phyloP scores from a whole-genome alignment of 148 eudicot species.

The Spergularia bocconei region DNA sequence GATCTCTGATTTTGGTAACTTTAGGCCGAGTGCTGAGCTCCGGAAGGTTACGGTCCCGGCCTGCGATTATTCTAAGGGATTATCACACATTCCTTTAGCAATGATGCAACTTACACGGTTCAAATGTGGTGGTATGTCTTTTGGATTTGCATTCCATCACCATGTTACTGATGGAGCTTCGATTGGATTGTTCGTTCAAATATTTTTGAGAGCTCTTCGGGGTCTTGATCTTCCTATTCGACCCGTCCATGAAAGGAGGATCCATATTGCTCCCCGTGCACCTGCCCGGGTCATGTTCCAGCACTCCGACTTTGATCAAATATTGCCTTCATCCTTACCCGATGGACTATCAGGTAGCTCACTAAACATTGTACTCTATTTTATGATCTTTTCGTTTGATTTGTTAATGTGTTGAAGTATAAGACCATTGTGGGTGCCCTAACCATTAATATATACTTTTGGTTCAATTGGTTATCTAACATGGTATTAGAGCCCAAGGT shows the following conservation, averaged over 20 bases:
- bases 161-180: neutral
- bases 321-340: neutral
- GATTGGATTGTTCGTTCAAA: no score
- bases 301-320: constrained; percentile 34
- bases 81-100: constrained; percentile 31
- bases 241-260: constrained; percentile 18
- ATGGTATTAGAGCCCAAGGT: no score
- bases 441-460: no score
- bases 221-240: no score
- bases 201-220: no score
- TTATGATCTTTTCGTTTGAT: no score
- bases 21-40: constrained; percentile 34
- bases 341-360: neutral
- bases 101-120: constrained; percentile 20
- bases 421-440: no score
- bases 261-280: constrained; percentile 26
- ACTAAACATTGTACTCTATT: no score
- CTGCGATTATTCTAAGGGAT: constrained; percentile 37
- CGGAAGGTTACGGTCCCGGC: constrained; percentile 27
- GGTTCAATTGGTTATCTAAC: no score
- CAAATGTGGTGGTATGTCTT: neutral
- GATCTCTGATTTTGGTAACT: constrained; percentile 36
- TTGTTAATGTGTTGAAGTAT: no score
- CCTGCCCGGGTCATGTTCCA: constrained; percentile 28
- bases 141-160: constrained; percentile 1